Evolutionary conservation across 2,329 filamentous ascomycete species (phyloP).

Genomic region (Aspergillus niger): DNA sequence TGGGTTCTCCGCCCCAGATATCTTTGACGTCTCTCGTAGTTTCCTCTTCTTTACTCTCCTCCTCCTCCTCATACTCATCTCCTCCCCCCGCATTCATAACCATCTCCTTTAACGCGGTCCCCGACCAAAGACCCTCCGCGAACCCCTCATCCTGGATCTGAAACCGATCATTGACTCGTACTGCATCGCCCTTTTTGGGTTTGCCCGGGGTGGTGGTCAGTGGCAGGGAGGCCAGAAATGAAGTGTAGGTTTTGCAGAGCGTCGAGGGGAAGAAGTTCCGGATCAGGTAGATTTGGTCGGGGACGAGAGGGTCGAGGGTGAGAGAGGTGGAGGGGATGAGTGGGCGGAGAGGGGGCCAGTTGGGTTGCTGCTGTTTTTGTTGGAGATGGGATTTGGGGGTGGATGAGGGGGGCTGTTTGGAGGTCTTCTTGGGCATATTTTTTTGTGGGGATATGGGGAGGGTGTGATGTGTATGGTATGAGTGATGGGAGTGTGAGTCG

Average conservation of each 20-base stretch:
- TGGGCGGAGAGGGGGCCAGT: slow-evolving; percentile 74
- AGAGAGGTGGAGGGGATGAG: slow-evolving; percentile 67
- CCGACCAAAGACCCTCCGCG: slow-evolving; percentile 72
- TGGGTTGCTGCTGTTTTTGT: slow-evolving; percentile 37
- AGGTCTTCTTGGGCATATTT: slow-evolving; percentile 28
- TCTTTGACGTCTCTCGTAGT: slow-evolving; percentile 13
- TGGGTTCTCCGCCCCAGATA: slow-evolving; percentile 73
- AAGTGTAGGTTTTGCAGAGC: slow-evolving; percentile 74
- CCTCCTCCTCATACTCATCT: slow-evolving; percentile 7
- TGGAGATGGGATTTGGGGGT: slow-evolving; percentile 15
- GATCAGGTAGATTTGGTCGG: slow-evolving; percentile 71
- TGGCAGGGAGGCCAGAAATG: slow-evolving; percentile 70
- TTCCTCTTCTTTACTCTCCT: slow-evolving; percentile 15
- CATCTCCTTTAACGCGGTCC: slow-evolving; percentile 71
- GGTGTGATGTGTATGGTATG: not conserved
- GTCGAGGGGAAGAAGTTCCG: slow-evolving; percentile 72
- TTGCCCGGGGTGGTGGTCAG: slow-evolving; percentile 75
- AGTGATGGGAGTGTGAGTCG: not conserved
- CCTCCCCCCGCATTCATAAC: slow-evolving; percentile 24
- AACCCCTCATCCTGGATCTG: slow-evolving; percentile 77
- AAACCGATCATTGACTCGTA: slow-evolving; percentile 86
- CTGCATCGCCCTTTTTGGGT: slow-evolving; percentile 77
- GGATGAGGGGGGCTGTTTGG: slow-evolving; percentile 16
- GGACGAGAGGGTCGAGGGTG: slow-evolving; percentile 57
- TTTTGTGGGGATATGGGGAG: slow-evolving; percentile 4